phyloP scores from a whole-genome alignment of 2,329 filamentous ascomycete genomes.

The Arachnopeziza araneosa region DNA sequence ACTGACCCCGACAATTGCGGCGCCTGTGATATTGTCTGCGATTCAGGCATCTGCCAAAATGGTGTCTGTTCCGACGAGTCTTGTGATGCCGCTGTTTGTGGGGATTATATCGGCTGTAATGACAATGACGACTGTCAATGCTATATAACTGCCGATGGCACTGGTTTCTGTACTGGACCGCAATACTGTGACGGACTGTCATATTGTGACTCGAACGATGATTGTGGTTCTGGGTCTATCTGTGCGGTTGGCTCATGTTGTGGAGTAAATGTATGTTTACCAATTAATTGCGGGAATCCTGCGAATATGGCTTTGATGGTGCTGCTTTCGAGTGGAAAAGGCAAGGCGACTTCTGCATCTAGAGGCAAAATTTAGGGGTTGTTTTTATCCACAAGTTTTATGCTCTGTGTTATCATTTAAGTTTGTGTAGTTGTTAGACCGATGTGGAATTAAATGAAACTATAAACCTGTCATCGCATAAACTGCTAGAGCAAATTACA shows the following conservation, averaged over 20 bases:
- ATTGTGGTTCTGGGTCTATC: background rate
- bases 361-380: background rate
- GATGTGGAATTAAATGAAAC: too few species aligned
- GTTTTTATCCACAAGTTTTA: too few species aligned
- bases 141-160: slow-evolving; percentile 10
- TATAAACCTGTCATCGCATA: too few species aligned
- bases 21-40: slow-evolving; percentile 9
- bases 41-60: slow-evolving; percentile 5
- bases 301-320: background rate
- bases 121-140: slow-evolving; percentile 15
- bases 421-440: too few species aligned
- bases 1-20: slow-evolving; percentile 16
- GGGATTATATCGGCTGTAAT: slow-evolving; percentile 12
- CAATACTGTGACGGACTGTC: background rate
- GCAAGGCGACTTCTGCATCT: background rate
- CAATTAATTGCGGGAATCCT: background rate
- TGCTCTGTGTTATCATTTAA: too few species aligned
- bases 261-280: background rate
- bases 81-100: slow-evolving; percentile 13
- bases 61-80: slow-evolving; percentile 5
- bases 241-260: background rate
- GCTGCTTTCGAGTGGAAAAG: background rate
- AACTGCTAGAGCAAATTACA: too few species aligned
- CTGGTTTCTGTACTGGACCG: slow-evolving; percentile 12
- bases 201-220: background rate